Base-by-base conservation (phyloP, 2,329 filamentous ascomycete genomes). In the Sordariomycetes sp. region DNA sequence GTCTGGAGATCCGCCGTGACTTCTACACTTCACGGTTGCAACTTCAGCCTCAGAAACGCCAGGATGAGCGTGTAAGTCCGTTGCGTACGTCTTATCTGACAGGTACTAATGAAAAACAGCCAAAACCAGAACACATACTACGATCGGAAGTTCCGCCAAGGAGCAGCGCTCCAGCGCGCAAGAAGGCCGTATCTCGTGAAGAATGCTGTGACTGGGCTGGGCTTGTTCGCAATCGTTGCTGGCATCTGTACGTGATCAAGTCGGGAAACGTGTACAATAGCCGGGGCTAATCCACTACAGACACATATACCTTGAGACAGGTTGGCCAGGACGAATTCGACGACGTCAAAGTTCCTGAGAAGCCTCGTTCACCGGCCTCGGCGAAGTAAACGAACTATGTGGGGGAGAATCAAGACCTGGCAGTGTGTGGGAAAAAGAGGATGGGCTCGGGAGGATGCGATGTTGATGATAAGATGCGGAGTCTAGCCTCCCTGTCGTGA, bases 311-410 rank as follows among this genome's bases (percentile, higher is more conserved):
- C 4, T 82, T 98, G 54, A 75, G 70, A 45, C 86, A 86, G 35
- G 84, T 98, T 52, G 86, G 90, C 28, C 92, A 96, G 61, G 92
- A 96, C 59, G 86, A 95, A 46, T 98, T 98, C 64, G 85, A 88
- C 38, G 92, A 98, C 55, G 88, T 96, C 48, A 80, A 86, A 54
- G 81, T 96, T 24, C 92, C 92, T 19, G 83, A 86, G 54, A 67
- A 72, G 34, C 81, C 85, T 31, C 57, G 61, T 32, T 62, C 69
- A 39, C 57, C 64, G n/a, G 50, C 61, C 25, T 55, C 61, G 29
- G 39, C 51, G 21, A 58, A 54, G 39, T 57, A 47, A 44, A 42
- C 12, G 24, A 15, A 12, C 3, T 17, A 9, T 9, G 12, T 19
- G 17, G 5, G 6, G 15, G 6, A 16, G 11, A 7, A 16, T 10